Base-by-base conservation (phyloP, 1,284 basidiomycete species). In the Quambalaria eucalypti region DNA sequence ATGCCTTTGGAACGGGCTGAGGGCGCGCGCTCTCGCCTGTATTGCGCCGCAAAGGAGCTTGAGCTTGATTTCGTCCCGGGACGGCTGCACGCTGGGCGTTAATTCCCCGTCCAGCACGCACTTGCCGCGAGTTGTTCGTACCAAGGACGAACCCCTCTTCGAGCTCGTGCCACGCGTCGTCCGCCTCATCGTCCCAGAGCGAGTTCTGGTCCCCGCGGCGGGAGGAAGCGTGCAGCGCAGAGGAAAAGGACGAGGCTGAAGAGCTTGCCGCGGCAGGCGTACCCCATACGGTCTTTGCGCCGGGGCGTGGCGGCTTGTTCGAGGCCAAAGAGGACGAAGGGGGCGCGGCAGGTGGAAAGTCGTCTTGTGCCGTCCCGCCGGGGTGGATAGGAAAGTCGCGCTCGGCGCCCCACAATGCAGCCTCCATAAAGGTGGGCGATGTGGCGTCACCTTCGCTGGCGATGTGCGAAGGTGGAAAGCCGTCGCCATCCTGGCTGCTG, bases 91-190 rank as follows among this genome's bases (percentile, higher is more conserved):
- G 26, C 51, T 64, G 63, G 38, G 51, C 44, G 40, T 62, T 66
- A 29, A 61, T 44, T 6, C 61, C 62, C 8, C 64, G 40, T 0
- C 64, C 54, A 26, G 60, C 60, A 2, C 50, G 28, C 19, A 59
- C 26, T 50, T 47, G 28, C 52, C 51, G 21, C 58, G 51, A 21
- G 49, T 57, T 21, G 50, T 57, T 26, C 52, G 61, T 48, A 48
- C 67, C 65, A n/a, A 69, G 36, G 44, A 69, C 68, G n/a, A 61
- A 68, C 28, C 69, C 69, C 26, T 70, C 69, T 47, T 74, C 72
- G 16, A 73, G 57, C 57, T 73, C 68, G 21, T 65, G 61, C 71
- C 71, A 74, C 16, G 70, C 70, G 28, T 73, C 72, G 16, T 72
- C 72, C 52, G 69, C 64, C 19, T 63, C 50, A n/a, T 62, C 59